phyloP scores from a whole-genome alignment of 768 basidiomycete species.

The Chalciporus chontae region DNA sequence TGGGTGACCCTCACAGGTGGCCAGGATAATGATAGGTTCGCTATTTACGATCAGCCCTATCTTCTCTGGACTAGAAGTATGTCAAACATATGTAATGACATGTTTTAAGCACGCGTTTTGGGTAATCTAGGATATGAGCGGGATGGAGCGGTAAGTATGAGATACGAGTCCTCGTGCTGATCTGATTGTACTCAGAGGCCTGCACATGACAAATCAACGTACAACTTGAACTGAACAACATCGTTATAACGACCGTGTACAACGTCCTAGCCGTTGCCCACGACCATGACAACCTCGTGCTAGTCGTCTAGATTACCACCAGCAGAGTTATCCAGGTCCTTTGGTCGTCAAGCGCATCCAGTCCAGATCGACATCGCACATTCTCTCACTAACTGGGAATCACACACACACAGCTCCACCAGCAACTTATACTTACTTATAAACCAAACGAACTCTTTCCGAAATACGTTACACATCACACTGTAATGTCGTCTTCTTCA shows the following conservation, averaged over 20 bases:
- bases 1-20: background rate
- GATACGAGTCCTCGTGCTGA: background rate
- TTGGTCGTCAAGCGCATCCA: background rate
- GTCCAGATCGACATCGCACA: conserved; percentile 10
- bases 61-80: background rate
- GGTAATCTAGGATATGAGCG: background rate
- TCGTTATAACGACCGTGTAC: background rate
- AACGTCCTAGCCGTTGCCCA: background rate
- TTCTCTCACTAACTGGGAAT: background rate
- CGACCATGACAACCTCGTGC: background rate
- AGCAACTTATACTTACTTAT: background rate
- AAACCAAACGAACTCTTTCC: background rate
- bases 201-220: too few species aligned
- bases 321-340: background rate
- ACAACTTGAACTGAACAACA: too few species aligned
- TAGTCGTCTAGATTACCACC: background rate
- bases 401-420: too few species aligned
- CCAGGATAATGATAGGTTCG: background rate
- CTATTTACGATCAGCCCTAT: background rate
- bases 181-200: too few species aligned
- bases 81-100: background rate
- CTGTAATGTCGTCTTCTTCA: conserved; percentile 12
- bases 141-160: background rate
- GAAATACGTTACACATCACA: background rate
- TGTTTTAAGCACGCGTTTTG: background rate